Base-by-base conservation (phyloP, 768 basidiomycete species). In the Lenzites betulinus region DNA sequence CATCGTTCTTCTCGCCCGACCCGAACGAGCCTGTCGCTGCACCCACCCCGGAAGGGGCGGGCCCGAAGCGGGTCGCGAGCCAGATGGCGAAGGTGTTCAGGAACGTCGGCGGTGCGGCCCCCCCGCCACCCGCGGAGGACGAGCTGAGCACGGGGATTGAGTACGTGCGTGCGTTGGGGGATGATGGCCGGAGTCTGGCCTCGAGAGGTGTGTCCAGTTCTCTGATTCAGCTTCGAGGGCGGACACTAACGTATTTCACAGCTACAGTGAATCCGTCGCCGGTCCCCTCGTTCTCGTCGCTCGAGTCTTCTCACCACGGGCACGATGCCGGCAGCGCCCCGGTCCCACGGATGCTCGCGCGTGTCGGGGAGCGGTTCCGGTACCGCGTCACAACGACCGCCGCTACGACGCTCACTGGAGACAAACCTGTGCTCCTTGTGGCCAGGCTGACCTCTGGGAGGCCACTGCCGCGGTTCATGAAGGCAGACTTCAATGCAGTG, bases 161-260 rank as follows among this genome's bases (percentile, higher is more conserved):
- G 65, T 91, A 90, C 65, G 85, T 91, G 39, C 83, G 82, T 51
- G 81, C 87, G 15, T 77, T 90, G 57, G 90, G 88, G 22, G 85
- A 79, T 36, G 85, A 88, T 35, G 64, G 69, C 47, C 60, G 61
- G 15, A 63, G 58, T 26, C 38, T 57, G 36, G 65, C 53, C 36
- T 38, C 58, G 51, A 51, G 52, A 15, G 44, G 69, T 54, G 71
- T 70, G 50, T 71, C 75, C 23, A 73, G 23, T 20, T 2, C 7
- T 67, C 74, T 11, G 11, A 15, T 69, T n/a, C 55, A 62, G 8
- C 59, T 66, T 11, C 69, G 66, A 54, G 33, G 11, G 11, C 2
- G 36, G 7, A 36, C 44, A 48, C 46, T 46, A 26, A 58, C 49
- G 18, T 6, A 20, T 16, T 0, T 6, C 12, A 3, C 6, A 15